Percentiles rank a stretch among this genome's conserved stretches.
Evolutionary conservation across 768 basidiomycete genomes (phyloP).

Genomic region (Trametes elegans): DNA sequence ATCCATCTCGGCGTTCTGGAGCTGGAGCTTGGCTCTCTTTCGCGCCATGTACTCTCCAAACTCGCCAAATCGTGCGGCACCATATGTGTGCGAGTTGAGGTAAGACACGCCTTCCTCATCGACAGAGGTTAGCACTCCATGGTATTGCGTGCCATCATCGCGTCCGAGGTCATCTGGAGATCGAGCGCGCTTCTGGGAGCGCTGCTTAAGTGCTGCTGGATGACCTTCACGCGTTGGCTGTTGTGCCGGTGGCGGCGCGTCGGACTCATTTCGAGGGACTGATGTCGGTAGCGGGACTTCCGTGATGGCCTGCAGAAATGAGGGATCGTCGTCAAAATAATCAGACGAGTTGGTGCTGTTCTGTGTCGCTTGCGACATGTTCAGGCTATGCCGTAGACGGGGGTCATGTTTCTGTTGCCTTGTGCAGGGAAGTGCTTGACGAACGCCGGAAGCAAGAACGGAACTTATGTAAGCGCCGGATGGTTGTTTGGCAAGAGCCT

Average conservation of each 20-base stretch:
- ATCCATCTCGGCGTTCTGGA: constrained; percentile 58
- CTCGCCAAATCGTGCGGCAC: constrained; percentile 75
- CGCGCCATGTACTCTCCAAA: constrained; percentile 88
- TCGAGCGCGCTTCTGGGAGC: constrained; percentile 40
- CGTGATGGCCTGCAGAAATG: constrained; percentile 49
- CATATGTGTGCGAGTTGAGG: constrained; percentile 50
- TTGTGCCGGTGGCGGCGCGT: constrained; percentile 12
- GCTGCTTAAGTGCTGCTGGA: constrained; percentile 39
- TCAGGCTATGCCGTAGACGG: not conserved
- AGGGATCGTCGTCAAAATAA: constrained; percentile 55
- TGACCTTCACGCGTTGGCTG: constrained; percentile 23
- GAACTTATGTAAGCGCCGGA: constrained; percentile 10
- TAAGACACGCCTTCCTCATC: constrained; percentile 17
- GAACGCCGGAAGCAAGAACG: no score
- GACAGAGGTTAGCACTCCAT: constrained; percentile 10
- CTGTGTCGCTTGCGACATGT: constrained; percentile 10
- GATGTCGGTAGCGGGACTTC: constrained; percentile 35
- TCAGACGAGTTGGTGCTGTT: constrained; percentile 43
- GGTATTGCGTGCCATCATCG: constrained; percentile 16
- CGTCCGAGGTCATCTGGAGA: constrained; percentile 36
- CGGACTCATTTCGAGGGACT: not conserved
- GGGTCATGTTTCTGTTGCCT: not conserved
- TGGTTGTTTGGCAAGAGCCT: constrained; percentile 21
- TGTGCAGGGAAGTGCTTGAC: no score
- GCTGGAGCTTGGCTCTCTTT: constrained; percentile 87